Base-by-base conservation (phyloP, 2,329 filamentous ascomycete species). In the Nemania sp. region DNA sequence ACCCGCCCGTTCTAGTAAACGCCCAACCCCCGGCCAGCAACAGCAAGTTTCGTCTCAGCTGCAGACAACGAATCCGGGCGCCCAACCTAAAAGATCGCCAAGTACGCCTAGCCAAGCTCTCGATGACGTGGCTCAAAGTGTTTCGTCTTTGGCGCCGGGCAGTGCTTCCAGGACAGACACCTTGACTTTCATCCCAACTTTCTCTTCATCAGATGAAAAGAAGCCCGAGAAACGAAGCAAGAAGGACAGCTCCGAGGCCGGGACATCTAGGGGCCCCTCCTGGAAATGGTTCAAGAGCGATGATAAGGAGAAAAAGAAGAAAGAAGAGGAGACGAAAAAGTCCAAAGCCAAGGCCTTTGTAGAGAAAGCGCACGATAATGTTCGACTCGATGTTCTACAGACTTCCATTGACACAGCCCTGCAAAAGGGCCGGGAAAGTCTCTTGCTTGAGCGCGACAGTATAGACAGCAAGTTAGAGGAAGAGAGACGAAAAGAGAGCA, bases 241-340 rank as follows among this genome's bases (percentile, higher is more conserved):
- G 72, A 92, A 90, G 71, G 89, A 92, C 4, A 87, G 88, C 15
- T 70, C 75, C 1, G 87, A 91, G 47, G 82, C 82, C 52, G 81
- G 80, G 2, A 76, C 80, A 5, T 77, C 81, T 3, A 78, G 81
- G 21, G 85, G 88, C 62, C 96, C 95, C 73, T 93, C 92, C 11
- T 90, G 91, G 90, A 91, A 91, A 67, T 93, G 90, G 89, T 86
- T 96, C 73, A 88, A 87, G 68, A 83, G 93, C 34, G 90, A 94
- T 56, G 89, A 93, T 61, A 89, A 88, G 68, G 86, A 90, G 60
- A 89, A 90, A 67, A 86, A 88, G 65, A 87, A 85, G 71, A 83
- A 84, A 77, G 79, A 83, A 67, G 77, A 81, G 48, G 78, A 90
- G 59, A 78, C 79, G 52, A 92, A 89, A 73, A 88, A 88, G 68